Evolutionary conservation across 345 rosid genomes (phyloP).

Genomic region (Gossypium herbaceum): DNA sequence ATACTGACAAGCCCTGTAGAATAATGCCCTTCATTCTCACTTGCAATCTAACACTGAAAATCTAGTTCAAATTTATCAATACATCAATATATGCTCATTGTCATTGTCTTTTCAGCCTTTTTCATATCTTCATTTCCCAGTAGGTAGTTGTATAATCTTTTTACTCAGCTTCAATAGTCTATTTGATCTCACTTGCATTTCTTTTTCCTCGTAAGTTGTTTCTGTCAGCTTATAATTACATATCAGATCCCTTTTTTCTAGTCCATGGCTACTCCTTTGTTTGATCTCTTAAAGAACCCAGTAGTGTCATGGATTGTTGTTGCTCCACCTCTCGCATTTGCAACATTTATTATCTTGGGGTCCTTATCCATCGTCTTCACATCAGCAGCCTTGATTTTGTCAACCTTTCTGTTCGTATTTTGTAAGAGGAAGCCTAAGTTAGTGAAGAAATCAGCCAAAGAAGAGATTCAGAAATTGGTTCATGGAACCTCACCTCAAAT

Average conservation of each 20-base stretch:
- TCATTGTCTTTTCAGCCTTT: background rate
- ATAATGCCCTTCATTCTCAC: background rate
- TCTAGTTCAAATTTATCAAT: background rate
- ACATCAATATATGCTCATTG: background rate
- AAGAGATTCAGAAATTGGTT: constrained; percentile 16
- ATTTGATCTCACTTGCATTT: constrained; percentile 20
- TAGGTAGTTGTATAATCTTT: background rate
- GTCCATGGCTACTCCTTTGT: constrained; percentile 27
- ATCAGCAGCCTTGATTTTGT: constrained; percentile 29
- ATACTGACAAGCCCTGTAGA: background rate
- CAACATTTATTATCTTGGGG: constrained; percentile 30
- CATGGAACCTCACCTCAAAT: constrained; percentile 13
- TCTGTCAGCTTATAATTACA: background rate
- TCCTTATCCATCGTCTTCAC: constrained; percentile 31
- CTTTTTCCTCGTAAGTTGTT: constrained; percentile 9
- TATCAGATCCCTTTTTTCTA: constrained; percentile 11
- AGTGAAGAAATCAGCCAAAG: constrained; percentile 11
- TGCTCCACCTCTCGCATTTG: constrained; percentile 26
- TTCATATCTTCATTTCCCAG: background rate
- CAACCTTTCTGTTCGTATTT: constrained; percentile 26
- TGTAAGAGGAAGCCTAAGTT: constrained; percentile 18
- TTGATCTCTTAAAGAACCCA: constrained; percentile 29
- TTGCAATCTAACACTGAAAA: background rate
- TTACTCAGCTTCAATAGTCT: background rate
- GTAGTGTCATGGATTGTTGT: constrained; percentile 27